Evolutionary conservation across 257 asterid genomes (phyloP), one percentile per base, ranked within the genome.

Genomic region (Solanum gandarillasii): DNA sequence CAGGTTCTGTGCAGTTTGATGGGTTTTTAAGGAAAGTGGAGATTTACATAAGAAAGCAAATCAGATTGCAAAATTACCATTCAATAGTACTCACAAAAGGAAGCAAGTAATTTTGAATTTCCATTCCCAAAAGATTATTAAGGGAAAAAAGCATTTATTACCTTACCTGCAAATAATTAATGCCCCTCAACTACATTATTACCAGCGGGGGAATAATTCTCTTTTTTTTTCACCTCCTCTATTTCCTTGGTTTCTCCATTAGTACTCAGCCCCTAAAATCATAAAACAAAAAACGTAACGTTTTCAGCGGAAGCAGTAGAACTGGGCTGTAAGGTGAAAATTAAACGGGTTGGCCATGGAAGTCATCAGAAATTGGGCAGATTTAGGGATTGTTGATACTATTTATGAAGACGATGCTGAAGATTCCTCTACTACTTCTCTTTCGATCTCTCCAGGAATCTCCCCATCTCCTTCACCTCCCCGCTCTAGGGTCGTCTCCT

Each of bases 401-500:
- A 96, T 94, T 52, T 93, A 93, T 62, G 99, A 96, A 92, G 98
- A 94, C 67, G 98, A 94, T 87, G 92, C 83, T 41, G 94, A 86
- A 83, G 94, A 91, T 70, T 41, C 21, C 88, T 88, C 91, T 83
- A 46, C 95, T n/a, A 39, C 91, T 13, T 3, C 91, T 10, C 90
- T 91, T 84, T 87, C 93, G 12, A 27, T 90, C 3, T 93, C 98
- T 4, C 94, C 91, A 1, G 83, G 72, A 52, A 71, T 83, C 8
- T 89, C 93, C 1, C 89, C 95, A 32, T 88, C 95, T 9, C 88
- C 91, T 35, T 83, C 92, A 7, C 91, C 93, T 27, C 92, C 88
- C 67, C 86, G 72, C 68, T 89, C 91, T 6, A 86, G 87, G 16
- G 92, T 73, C 16, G 82, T 88, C 25, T 88, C 91, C 23, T 84